Evolutionary conservation across 2,329 filamentous ascomycete genomes (phyloP), one percentile per base, ranked within the genome.

Genomic region (Pseudogymnoascus sp.): DNA sequence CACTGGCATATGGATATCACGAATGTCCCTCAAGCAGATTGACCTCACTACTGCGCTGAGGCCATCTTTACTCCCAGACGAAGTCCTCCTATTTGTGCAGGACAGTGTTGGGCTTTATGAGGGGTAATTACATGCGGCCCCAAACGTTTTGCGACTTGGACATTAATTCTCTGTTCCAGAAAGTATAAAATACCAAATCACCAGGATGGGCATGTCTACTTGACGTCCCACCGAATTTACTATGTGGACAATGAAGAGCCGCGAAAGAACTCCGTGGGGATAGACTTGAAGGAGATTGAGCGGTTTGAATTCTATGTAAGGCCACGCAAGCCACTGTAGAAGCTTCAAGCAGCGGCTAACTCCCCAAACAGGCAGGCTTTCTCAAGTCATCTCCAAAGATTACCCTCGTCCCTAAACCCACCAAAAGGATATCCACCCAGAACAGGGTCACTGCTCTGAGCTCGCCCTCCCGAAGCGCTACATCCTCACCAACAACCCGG

Each of bases 51-150:
- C 93, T 78, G 94, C 94, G 73, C 84, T 97, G 73, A 89, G 94
- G 81, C 94, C 94, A 70, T 89, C 88, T 64, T 88, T 97, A 73
- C 84, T 96, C 67, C 89, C 91, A 71, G 94, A 97, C 80, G 94
- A 99, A 82, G 89, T 90, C 68, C 81, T 97, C 60, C 83, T 99
- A 63, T 97, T 96, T 77, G 93, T 99, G 62, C 93, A 97, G 78
- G 92, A 97, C 81, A 92, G 91, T 74, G 92, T 99, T 70, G 94
- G 94, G 68, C 81, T 99, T 64, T 99, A 99, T 78, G 91, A 97
- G 81, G 94, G 94, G 92, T 96, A 81, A 77, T 86, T 78, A 50
- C 9, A 50, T 50, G n/a, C 43, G 25, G 20, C 39, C 35, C 30
- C 62, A 37, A 33, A 57, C 30, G 20, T 35, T 38, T 16, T 4